phyloP scores from a whole-genome alignment of 2,329 filamentous ascomycete genomes.

The Exophiala calicioides region DNA sequence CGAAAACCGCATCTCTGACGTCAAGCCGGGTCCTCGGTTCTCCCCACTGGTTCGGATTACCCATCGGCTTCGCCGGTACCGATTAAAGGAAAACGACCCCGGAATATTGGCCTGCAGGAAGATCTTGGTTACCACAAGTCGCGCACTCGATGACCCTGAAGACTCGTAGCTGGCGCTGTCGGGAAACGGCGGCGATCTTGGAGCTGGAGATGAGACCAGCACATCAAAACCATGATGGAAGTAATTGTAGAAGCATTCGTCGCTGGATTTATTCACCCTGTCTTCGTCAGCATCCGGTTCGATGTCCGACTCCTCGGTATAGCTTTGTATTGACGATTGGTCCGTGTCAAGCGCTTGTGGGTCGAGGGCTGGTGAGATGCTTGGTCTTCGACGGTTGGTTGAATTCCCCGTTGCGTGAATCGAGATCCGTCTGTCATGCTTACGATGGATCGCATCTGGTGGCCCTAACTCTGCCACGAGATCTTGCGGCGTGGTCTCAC shows the following conservation, averaged over 20 bases:
- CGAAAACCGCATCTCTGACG: conserved; percentile 77
- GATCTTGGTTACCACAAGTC: conserved; percentile 85
- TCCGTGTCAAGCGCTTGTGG: conserved; percentile 65
- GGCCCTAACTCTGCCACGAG: conserved; percentile 87
- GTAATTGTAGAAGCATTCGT: conserved; percentile 89
- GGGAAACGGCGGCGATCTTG: conserved; percentile 65
- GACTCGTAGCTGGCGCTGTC: conserved; percentile 6
- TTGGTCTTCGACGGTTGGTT: conserved; percentile 41
- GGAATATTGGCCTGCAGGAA: conserved; percentile 92
- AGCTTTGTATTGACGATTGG: conserved; percentile 71
- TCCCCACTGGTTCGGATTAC: conserved; percentile 58
- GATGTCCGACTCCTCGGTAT: conserved; percentile 67
- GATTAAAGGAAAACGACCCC: conserved; percentile 94
- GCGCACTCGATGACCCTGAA: conserved; percentile 47
- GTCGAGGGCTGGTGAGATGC: conserved; percentile 38
- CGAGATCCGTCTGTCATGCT: conserved; percentile 83
- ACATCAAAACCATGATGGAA: conserved; percentile 95
- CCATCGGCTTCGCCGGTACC: conserved; percentile 88
- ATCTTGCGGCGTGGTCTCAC: conserved; percentile 89
- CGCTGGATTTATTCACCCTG: conserved; percentile 54
- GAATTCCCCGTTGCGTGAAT: conserved; percentile 67
- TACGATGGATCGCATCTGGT: conserved; percentile 90
- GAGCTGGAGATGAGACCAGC: conserved; percentile 75
- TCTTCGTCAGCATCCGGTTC: conserved; percentile 61
- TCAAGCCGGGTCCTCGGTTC: conserved; percentile 50